Evolutionary conservation across 345 rosid species (phyloP).

Genomic region (Reutealis trisperma): DNA sequence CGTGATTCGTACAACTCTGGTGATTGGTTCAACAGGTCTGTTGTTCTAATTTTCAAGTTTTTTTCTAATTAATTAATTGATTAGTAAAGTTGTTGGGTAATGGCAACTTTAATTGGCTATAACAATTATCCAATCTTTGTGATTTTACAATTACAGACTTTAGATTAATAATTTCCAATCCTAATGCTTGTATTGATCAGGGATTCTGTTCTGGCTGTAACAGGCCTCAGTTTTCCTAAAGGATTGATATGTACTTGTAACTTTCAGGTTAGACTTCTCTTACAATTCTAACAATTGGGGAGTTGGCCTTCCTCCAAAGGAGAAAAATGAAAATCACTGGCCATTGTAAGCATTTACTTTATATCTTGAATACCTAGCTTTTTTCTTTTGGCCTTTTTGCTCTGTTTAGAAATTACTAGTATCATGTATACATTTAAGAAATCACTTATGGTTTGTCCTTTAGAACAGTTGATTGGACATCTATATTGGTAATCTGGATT

Average conservation of each 20-base stretch:
- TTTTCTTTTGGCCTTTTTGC: neutral
- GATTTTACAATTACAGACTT: neutral
- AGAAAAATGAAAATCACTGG: slow-evolving; percentile 82
- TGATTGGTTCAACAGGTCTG: slow-evolving; percentile 94
- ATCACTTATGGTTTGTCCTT: neutral
- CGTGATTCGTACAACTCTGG: slow-evolving; percentile 98
- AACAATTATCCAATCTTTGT: neutral
- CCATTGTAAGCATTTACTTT: slow-evolving; percentile 57
- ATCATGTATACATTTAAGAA: neutral
- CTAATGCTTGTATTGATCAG: neutral
- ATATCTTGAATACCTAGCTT: neutral
- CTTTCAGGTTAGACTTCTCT: slow-evolving; percentile 77
- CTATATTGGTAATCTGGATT: slow-evolving; percentile 4
- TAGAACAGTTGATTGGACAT: neutral
- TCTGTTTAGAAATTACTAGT: neutral
- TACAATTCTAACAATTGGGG: slow-evolving; percentile 89
- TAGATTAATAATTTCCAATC: slow-evolving; percentile 3
- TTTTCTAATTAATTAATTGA: slow-evolving; percentile 1
- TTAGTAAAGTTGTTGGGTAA: neutral
- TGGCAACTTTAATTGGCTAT: neutral
- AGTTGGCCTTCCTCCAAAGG: slow-evolving; percentile 89
- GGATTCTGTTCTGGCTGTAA: neutral
- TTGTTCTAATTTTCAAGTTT: slow-evolving; percentile 11
- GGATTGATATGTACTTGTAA: slow-evolving; percentile 7
- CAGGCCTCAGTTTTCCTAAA: neutral